Conservation (phyloP, 1,284 basidiomycete species). For the Moesziomyces globuligerus region DNA sequence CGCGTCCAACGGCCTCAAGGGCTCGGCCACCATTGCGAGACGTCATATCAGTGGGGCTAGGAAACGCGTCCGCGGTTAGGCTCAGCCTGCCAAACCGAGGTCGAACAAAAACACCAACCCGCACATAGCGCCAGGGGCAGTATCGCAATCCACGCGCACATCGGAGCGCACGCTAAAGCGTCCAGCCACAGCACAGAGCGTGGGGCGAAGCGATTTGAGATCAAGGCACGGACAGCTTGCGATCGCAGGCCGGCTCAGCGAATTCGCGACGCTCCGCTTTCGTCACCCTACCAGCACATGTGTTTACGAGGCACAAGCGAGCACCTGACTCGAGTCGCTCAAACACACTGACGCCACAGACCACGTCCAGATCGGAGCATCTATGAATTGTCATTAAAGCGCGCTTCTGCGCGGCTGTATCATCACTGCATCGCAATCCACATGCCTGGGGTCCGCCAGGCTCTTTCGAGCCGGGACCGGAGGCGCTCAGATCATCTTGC, state of each 20-base stretch:
- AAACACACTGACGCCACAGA: neutral
- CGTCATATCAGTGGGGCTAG: conserved; percentile 43
- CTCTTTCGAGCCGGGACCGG: neutral
- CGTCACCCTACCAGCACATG: no score
- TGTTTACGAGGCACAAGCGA: no score
- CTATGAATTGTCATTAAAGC: neutral
- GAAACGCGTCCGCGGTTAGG: conserved; percentile 39
- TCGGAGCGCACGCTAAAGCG: neutral
- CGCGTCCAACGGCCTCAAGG: conserved; percentile 36
- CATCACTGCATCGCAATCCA: conserved; percentile 1
- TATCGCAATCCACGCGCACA: neutral
- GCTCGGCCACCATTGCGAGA: conserved; percentile 25
- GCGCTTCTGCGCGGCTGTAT: neutral
- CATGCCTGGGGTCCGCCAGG: neutral
- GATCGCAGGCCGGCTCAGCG: no score
- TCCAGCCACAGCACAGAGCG: neutral
- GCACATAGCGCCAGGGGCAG: no score
- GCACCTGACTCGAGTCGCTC: no score
- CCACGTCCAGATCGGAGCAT: no score
- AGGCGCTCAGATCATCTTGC: conserved; percentile 34
- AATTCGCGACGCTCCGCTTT: no score
- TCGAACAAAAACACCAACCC: neutral
- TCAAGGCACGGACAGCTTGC: neutral
- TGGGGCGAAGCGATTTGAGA: neutral
- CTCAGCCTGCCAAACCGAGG: no score